Percentiles rank a stretch among this genome's conserved stretches.
Conservation (phyloP, 192 early-diverging fungal genomes). For the Coemansia asiatica region DNA sequence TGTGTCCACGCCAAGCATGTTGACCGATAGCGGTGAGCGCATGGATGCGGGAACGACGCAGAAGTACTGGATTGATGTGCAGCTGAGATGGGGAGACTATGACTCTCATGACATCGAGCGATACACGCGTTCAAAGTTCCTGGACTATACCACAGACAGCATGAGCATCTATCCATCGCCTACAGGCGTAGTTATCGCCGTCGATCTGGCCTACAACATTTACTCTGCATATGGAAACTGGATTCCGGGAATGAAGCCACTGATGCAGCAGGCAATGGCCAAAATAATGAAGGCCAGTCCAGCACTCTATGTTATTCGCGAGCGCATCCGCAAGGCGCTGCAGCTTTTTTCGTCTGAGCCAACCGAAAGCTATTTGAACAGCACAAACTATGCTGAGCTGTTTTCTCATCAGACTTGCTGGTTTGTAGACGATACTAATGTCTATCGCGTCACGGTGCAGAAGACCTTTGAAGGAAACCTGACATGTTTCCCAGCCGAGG, state of each 20-base stretch:
- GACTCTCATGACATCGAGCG: constrained; percentile 99
- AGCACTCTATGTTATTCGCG: constrained; percentile 93
- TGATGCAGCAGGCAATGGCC: constrained; percentile 95
- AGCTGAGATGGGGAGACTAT: constrained; percentile 97
- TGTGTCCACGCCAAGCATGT: constrained; percentile 88
- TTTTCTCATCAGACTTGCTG: constrained; percentile 99
- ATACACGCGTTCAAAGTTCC: constrained; percentile 96
- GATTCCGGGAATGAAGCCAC: constrained; percentile 98
- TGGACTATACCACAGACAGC: constrained; percentile 97
- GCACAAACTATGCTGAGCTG: constrained; percentile 92
- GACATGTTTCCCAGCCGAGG: constrained; percentile 39
- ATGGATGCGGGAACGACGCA: constrained; percentile 97
- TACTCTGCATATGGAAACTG: constrained; percentile 96
- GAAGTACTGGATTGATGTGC: constrained; percentile 98
- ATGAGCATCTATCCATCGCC: constrained; percentile 99
- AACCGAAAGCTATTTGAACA: constrained; percentile 95
- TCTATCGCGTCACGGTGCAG: constrained; percentile 99
- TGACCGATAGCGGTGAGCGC: constrained; percentile 90
- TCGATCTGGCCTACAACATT: constrained; percentile 97
- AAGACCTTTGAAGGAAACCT: constrained; percentile 99
- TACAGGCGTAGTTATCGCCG: constrained; percentile 92
- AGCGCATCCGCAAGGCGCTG: constrained; percentile 97
- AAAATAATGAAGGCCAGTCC: constrained; percentile 99
- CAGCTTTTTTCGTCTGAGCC: constrained; percentile 98
- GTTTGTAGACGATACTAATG: constrained; percentile 99